Conservation (phyloP, 176 grass and related monocot genomes). For the Carex scoparia region DNA sequence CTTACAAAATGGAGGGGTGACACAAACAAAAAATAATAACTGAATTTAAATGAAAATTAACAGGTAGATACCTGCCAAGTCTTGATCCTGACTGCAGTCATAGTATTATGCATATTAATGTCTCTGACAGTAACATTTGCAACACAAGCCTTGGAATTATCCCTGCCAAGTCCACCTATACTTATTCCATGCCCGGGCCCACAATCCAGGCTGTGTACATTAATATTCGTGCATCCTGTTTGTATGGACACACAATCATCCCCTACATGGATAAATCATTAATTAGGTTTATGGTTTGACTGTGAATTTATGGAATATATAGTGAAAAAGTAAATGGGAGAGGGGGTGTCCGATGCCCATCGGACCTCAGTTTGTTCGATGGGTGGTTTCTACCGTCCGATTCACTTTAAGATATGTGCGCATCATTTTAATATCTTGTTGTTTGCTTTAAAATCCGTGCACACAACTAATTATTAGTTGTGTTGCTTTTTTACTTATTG, state of each 20-base stretch:
- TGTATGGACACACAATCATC: slow-evolving; percentile 97
- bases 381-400: no score
- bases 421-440: no score
- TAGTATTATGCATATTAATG: slow-evolving; percentile 83
- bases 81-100: slow-evolving; percentile 96
- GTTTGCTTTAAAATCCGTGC: no score
- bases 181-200: slow-evolving; percentile 98
- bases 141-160: slow-evolving; percentile 97
- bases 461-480: background rate
- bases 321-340: background rate
- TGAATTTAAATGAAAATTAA: slow-evolving; percentile 4
- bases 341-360: no score
- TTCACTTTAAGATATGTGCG: no score
- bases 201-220: slow-evolving; percentile 92
- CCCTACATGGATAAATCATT: slow-evolving; percentile 23
- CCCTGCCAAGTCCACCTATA: slow-evolving; percentile 89
- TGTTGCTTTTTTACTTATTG: background rate
- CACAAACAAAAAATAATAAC: background rate
- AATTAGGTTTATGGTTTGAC: background rate
- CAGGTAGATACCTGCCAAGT: slow-evolving; percentile 74
- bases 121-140: slow-evolving; percentile 94
- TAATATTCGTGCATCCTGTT: slow-evolving; percentile 89
- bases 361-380: no score
- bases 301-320: background rate
- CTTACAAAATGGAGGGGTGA: background rate